These are phyloP conservation scores for Phytophthora podocarpi DNA, from an alignment of 352 stramenopile genomes.

Conservation along the genomic window DNA sequence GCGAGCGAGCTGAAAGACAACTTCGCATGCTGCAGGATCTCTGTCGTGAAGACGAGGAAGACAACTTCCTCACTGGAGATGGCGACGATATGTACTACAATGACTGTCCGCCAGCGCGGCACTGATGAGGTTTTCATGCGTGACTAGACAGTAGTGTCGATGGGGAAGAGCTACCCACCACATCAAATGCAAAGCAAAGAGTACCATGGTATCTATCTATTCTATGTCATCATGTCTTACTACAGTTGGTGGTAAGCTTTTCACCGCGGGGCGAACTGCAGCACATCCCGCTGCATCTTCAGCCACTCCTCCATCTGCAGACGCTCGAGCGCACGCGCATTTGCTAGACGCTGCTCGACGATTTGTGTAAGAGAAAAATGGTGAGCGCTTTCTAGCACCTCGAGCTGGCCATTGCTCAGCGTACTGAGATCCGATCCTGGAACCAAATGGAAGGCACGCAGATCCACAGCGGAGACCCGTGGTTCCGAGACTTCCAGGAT, in stretches of 20 bases:
- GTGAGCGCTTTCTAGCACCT: slow-evolving; percentile 73
- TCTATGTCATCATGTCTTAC: slow-evolving; percentile 15
- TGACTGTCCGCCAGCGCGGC: slow-evolving; percentile 20
- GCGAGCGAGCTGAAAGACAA: slow-evolving; percentile 78
- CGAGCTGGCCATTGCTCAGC: slow-evolving; percentile 78
- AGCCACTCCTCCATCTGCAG: slow-evolving; percentile 75
- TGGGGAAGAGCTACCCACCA: not conserved
- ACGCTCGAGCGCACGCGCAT: slow-evolving; percentile 64
- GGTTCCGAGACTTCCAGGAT: slow-evolving; percentile 44
- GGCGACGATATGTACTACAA: slow-evolving; percentile 44
- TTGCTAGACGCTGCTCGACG: slow-evolving; percentile 59
- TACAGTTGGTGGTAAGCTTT: not conserved
- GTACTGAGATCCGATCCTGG: slow-evolving; percentile 51
- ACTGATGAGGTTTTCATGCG: no score
- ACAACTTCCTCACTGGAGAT: slow-evolving; percentile 29
- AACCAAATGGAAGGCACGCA: slow-evolving; percentile 54
- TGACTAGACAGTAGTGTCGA: no score
- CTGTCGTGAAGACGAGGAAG: slow-evolving; percentile 40
- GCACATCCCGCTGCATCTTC: slow-evolving; percentile 68
- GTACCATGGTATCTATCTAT: slow-evolving; percentile 33
- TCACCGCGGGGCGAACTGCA: slow-evolving; percentile 45
- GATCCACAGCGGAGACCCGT: slow-evolving; percentile 41
- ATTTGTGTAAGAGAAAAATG: slow-evolving; percentile 62
- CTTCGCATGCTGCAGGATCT: slow-evolving; percentile 81
- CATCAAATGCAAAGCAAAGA: slow-evolving; percentile 33